Conservation (phyloP, 2,329 filamentous ascomycete genomes). For the Massarina eburnea region DNA sequence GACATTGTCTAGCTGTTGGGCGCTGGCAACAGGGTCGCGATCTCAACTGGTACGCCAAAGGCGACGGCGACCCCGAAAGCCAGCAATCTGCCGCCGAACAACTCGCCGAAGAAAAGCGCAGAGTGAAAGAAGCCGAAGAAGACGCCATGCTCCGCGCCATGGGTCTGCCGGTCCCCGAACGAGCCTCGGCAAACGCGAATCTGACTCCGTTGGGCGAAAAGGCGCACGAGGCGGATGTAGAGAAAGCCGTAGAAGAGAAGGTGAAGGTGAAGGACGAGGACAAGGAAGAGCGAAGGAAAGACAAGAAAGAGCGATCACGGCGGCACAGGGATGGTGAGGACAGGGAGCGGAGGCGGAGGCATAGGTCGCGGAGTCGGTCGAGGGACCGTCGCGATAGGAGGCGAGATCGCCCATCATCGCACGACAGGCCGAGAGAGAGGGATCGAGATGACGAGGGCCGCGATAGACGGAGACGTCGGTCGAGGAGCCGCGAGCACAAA, state of each 20-base stretch:
- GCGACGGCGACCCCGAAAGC: conserved; percentile 53
- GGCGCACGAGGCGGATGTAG: conserved; percentile 57
- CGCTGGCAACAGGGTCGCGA: conserved; percentile 84
- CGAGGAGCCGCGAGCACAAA: conserved; percentile 31
- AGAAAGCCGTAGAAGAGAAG: conserved; percentile 55
- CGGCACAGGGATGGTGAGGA: conserved; percentile 28
- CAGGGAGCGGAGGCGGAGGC: conserved; percentile 22
- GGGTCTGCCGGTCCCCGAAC: conserved; percentile 71
- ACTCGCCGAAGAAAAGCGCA: conserved; percentile 69
- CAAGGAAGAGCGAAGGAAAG: conserved; percentile 18
- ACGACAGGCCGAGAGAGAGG: conserved; percentile 27
- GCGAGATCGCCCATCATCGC: conserved; percentile 31
- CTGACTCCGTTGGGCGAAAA: conserved; percentile 59
- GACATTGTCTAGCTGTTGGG: conserved; percentile 61
- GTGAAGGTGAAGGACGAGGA: conserved; percentile 45
- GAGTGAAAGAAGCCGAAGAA: conserved; percentile 87
- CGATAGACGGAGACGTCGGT: conserved; percentile 32
- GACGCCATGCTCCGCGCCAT: conserved; percentile 84
- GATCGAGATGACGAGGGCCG: conserved; percentile 26
- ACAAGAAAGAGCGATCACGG: conserved; percentile 27
- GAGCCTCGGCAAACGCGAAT: conserved; percentile 66
- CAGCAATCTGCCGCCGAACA: conserved; percentile 62
- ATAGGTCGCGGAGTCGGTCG: conserved; percentile 31
- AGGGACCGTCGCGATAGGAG: conserved; percentile 32
- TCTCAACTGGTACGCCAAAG: conserved; percentile 66